Evolutionary conservation across 2,329 filamentous ascomycete species (phyloP).

Genomic region (Hypoxylon sp.): DNA sequence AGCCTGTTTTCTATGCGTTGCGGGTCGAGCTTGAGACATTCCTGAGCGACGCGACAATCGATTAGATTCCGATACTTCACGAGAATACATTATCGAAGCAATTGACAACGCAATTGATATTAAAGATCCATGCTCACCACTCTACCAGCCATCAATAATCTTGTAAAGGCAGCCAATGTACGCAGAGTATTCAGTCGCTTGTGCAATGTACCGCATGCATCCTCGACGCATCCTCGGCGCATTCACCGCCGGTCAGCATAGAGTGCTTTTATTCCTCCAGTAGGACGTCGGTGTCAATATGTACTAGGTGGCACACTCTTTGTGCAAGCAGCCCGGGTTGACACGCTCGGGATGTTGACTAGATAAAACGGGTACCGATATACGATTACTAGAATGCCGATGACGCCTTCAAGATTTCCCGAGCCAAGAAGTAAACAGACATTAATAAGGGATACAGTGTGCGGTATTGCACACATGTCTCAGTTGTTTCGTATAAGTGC

Average conservation of each 20-base stretch:
- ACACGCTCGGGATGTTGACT: constrained; percentile 1
- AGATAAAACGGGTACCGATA: neutral
- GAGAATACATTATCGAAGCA: constrained; percentile 10
- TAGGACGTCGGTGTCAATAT: neutral
- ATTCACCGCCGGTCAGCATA: constrained; percentile 5
- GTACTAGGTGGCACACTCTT: neutral
- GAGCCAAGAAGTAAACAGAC: constrained; percentile 3
- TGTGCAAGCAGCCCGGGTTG: neutral
- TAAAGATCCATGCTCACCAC: neutral
- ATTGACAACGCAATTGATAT: constrained; percentile 4
- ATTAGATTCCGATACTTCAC: constrained; percentile 23
- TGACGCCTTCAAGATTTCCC: constrained; percentile 15
- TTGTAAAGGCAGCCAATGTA: constrained; percentile 2
- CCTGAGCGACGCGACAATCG: constrained; percentile 17
- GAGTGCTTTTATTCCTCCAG: neutral
- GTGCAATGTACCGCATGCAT: neutral
- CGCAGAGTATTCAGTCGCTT: neutral
- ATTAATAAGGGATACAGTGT: constrained; percentile 23
- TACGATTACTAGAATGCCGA: constrained; percentile 10
- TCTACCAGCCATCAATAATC: neutral
- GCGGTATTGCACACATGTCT: constrained; percentile 22
- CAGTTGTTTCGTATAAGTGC: constrained; percentile 16
- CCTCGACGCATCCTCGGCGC: neutral
- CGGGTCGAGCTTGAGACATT: constrained; percentile 29
- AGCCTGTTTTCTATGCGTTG: constrained; percentile 7